These are phyloP conservation scores for Aechmea fasciata DNA, from an alignment of 176 grass and related monocot genomes.

Conservation along the genomic window DNA sequence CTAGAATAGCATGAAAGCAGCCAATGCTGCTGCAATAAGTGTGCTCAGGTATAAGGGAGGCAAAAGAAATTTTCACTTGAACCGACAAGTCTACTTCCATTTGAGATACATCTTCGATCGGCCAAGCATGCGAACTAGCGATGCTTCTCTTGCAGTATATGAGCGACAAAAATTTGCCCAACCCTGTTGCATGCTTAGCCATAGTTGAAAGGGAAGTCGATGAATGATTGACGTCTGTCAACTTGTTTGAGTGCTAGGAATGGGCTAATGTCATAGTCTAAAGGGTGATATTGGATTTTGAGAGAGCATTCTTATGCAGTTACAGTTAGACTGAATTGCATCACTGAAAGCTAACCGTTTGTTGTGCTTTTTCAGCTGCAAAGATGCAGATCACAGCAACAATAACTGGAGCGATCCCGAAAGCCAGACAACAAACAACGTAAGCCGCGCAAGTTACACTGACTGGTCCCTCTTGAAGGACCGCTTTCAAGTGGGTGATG, in stretches of 20 bases:
- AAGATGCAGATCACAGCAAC: slow-evolving; percentile 34
- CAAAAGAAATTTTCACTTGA: too few species aligned
- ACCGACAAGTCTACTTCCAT: too few species aligned
- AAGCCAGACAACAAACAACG: slow-evolving; percentile 23
- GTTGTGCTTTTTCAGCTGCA: slow-evolving; percentile 32
- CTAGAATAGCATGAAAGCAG: too few species aligned
- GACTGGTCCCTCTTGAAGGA: slow-evolving; percentile 76
- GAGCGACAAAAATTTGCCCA: too few species aligned
- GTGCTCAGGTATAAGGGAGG: too few species aligned
- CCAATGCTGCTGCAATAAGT: too few species aligned
- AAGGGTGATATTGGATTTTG: background rate
- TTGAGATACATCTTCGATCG: too few species aligned
- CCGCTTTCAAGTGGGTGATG: slow-evolving; percentile 59
- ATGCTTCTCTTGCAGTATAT: too few species aligned
- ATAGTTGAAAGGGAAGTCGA: background rate
- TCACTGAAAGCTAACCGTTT: background rate
- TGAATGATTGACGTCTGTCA: background rate
- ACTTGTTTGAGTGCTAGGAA: background rate
- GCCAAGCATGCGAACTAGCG: too few species aligned
- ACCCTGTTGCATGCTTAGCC: too few species aligned
- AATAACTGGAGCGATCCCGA: slow-evolving; percentile 29
- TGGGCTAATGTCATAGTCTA: background rate
- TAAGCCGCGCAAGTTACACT: slow-evolving; percentile 26
- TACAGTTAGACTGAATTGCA: background rate
- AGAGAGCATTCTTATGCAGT: background rate